These are phyloP conservation scores for Neurospora sp. DNA, from an alignment of 2,329 filamentous ascomycete species.

Conservation along the genomic window DNA sequence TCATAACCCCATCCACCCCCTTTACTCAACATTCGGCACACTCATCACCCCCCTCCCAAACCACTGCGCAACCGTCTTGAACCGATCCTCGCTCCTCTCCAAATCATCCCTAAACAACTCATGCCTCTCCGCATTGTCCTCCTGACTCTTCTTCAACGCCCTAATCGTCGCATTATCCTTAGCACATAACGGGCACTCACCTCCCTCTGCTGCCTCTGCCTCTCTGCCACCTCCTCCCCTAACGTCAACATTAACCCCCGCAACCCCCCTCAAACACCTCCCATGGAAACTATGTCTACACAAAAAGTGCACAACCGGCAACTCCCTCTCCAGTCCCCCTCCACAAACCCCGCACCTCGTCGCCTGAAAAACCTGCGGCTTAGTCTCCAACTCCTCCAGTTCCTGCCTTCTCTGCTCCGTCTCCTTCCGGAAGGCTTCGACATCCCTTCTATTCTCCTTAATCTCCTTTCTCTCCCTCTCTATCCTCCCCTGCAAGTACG, in stretches of 20 bases:
- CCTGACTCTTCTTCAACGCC: slow-evolving; percentile 76
- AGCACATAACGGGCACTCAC: slow-evolving; percentile 81
- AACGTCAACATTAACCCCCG: slow-evolving; percentile 16
- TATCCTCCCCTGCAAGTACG: slow-evolving; percentile 82
- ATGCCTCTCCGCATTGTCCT: slow-evolving; percentile 77
- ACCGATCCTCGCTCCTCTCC: slow-evolving; percentile 66
- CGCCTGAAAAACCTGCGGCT: slow-evolving; percentile 82
- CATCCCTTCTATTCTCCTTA: slow-evolving; percentile 64
- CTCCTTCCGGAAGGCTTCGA: slow-evolving; percentile 73
- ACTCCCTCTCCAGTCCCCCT: slow-evolving; percentile 56
- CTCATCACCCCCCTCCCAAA: slow-evolving; percentile 90
- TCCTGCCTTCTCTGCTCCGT: slow-evolving; percentile 72
- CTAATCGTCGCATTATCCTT: slow-evolving; percentile 78
- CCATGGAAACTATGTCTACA: slow-evolving; percentile 98
- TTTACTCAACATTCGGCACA: slow-evolving; percentile 25
- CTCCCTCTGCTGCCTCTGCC: slow-evolving; percentile 31
- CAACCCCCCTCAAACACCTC: slow-evolving; percentile 56
- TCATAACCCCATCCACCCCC: neutral
- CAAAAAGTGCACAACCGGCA: slow-evolving; percentile 89
- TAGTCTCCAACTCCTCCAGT: slow-evolving; percentile 63
- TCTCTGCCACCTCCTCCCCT: slow-evolving; percentile 21
- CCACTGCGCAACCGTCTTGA: slow-evolving; percentile 88
- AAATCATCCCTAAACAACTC: slow-evolving; percentile 81
- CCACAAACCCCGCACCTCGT: slow-evolving; percentile 75
- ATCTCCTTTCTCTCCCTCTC: slow-evolving; percentile 83